Percentiles rank a stretch among this genome's conserved stretches.
These are phyloP conservation scores for Eremomyces bilateralis DNA, from an alignment of 495 filamentous ascomycete species.

Conservation along the genomic window DNA sequence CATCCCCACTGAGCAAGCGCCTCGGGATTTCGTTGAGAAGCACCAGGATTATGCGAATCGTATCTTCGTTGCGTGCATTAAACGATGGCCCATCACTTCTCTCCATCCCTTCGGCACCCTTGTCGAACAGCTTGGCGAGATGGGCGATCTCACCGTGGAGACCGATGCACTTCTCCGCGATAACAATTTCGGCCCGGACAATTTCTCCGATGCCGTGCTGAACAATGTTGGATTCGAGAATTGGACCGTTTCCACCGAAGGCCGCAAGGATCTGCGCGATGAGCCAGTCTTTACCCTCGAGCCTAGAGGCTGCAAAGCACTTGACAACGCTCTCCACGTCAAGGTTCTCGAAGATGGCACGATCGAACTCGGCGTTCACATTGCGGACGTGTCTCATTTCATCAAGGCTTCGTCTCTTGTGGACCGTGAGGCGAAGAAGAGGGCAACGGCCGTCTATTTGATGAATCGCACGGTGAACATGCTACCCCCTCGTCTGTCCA, in stretches of 20 bases:
- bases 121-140: conserved; percentile 89
- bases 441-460: conserved; percentile 84
- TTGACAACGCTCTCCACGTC: conserved; percentile 82
- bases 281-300: conserved; percentile 87
- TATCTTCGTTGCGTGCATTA: conserved; percentile 97
- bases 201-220: conserved; percentile 88
- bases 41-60: conserved; percentile 93
- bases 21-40: conserved; percentile 93
- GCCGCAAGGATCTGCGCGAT: conserved; percentile 75
- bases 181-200: conserved; percentile 95
- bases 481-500: conserved; percentile 64
- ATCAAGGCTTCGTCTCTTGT: conserved; percentile 91
- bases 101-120: conserved; percentile 95
- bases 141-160: conserved; percentile 91
- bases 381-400: conserved; percentile 90
- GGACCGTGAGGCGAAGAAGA: conserved; percentile 94
- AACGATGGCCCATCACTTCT: conserved; percentile 98
- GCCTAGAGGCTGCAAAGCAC: conserved; percentile 56
- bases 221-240: conserved; percentile 82
- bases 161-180: conserved; percentile 92
- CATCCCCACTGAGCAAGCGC: conserved; percentile 94
- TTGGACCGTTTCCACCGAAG: conserved; percentile 69
- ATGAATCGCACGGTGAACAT: conserved; percentile 81
- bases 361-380: conserved; percentile 88
- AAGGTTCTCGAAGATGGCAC: conserved; percentile 60